Evolutionary conservation across 441 rosid genomes (phyloP).

Genomic region (Bocquillonia castaneifolia): DNA sequence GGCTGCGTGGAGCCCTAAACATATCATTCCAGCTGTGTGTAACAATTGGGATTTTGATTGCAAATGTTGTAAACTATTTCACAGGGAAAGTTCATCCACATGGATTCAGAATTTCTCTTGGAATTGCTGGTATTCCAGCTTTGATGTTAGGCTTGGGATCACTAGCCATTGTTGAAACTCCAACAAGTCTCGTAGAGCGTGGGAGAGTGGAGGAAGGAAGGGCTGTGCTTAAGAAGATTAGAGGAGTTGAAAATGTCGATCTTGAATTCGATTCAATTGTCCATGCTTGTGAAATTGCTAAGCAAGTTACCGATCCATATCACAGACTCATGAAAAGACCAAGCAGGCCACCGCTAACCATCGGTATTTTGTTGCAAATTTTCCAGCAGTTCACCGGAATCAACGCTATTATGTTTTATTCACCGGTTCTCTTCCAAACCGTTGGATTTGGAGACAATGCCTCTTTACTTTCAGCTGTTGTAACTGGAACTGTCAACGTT

Average conservation of each 20-base stretch:
- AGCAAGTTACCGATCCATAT: slow-evolving; percentile 12
- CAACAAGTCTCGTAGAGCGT: slow-evolving; percentile 21
- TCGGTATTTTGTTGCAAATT: slow-evolving; percentile 37
- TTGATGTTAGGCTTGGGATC: slow-evolving; percentile 18
- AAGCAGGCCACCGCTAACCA: slow-evolving; percentile 42
- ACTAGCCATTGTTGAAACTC: slow-evolving; percentile 15
- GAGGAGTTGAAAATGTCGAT: slow-evolving; percentile 22
- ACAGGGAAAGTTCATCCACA: slow-evolving; percentile 1
- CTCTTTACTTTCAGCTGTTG: slow-evolving; percentile 48
- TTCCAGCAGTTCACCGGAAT: slow-evolving; percentile 65
- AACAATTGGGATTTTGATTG: slow-evolving; percentile 22
- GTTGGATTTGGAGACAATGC: slow-evolving; percentile 55
- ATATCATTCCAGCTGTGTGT: slow-evolving; percentile 15
- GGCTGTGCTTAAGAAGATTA: slow-evolving; percentile 13
- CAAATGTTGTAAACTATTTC: slow-evolving; percentile 18
- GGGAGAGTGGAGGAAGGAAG: slow-evolving; percentile 9
- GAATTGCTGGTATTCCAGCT: slow-evolving; percentile 22
- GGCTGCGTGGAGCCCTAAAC: slow-evolving; percentile 20
- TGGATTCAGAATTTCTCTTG: slow-evolving; percentile 24
- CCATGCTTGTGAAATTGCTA: slow-evolving; percentile 16
- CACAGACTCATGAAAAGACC: slow-evolving; percentile 27
- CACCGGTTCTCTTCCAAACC: slow-evolving; percentile 61
- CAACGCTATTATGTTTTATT: slow-evolving; percentile 67
- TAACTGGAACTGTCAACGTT: slow-evolving; percentile 50
- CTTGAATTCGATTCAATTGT: slow-evolving; percentile 20